A percentile compares a stretch with the other conserved stretches of the same genome.
These are phyloP conservation scores for Podaxis mareebaensis DNA, from an alignment of 768 basidiomycete species.

Conservation along the genomic window DNA sequence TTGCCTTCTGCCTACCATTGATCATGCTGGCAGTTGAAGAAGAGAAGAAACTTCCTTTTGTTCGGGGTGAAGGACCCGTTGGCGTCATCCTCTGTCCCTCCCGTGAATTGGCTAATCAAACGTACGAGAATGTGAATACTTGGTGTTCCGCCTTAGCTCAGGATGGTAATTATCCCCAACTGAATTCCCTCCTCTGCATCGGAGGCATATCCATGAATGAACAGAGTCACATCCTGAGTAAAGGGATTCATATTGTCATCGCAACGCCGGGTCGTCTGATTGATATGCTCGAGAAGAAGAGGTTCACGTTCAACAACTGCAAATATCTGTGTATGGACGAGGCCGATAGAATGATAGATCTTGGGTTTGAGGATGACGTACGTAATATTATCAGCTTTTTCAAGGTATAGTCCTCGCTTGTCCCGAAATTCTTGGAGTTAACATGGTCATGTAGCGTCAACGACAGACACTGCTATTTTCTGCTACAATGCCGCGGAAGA, in stretches of 20 bases:
- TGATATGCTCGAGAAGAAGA: conserved; percentile 96
- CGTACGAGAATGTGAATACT: conserved; percentile 88
- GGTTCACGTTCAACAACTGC: conserved; percentile 91
- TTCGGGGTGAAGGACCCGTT: conserved; percentile 95
- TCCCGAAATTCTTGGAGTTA: not conserved
- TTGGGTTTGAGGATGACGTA: conserved; percentile 99
- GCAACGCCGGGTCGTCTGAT: conserved; percentile 97
- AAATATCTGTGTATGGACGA: conserved; percentile 99
- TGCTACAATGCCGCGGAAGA: conserved; percentile 98
- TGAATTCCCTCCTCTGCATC: conserved; percentile 91
- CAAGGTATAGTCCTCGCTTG: conserved; percentile 56
- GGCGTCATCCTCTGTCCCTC: conserved; percentile 96
- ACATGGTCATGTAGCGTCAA: conserved; percentile 62
- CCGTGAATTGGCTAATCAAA: conserved; percentile 94
- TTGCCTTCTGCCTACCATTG: conserved; percentile 97
- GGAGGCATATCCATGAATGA: conserved; percentile 99
- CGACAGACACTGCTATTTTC: conserved; percentile 97
- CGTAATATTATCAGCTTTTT: conserved; percentile 99
- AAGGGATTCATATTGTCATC: conserved; percentile 93
- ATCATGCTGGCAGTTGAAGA: conserved; percentile 97
- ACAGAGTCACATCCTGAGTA: conserved; percentile 88
- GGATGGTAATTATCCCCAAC: conserved; percentile 77
- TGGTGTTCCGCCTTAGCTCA: conserved; percentile 86
- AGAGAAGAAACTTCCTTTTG: conserved; percentile 85
- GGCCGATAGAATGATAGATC: conserved; percentile 98